Percentiles rank a stretch among this genome's conserved stretches.
Conservation (phyloP, 192 early-diverging fungal genomes). For the Umbelopsis vinacea region DNA sequence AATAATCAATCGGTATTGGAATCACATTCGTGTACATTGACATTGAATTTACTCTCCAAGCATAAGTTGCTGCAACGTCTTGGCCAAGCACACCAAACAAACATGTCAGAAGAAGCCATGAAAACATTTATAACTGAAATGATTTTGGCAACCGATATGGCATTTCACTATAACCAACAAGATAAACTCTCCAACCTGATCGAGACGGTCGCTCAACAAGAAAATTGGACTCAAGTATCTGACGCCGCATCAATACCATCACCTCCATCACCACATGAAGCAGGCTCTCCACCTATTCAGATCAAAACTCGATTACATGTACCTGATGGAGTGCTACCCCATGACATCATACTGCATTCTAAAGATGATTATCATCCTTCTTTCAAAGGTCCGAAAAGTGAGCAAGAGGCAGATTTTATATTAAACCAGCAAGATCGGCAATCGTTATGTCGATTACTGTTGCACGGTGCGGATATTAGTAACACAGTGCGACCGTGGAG, state of each 20-base stretch:
- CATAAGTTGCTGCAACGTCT: slow-evolving; percentile 71
- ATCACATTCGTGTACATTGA: slow-evolving; percentile 79
- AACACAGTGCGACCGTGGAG: slow-evolving; percentile 85
- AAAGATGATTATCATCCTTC: not conserved
- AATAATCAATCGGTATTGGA: slow-evolving; percentile 86
- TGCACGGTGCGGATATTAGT: slow-evolving; percentile 91
- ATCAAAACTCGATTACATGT: slow-evolving; percentile 23
- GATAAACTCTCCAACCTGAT: slow-evolving; percentile 54
- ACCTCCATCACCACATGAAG: not conserved
- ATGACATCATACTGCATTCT: slow-evolving; percentile 3
- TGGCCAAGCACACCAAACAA: slow-evolving; percentile 45
- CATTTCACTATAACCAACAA: slow-evolving; percentile 77
- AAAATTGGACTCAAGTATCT: not conserved
- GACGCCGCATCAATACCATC: slow-evolving; percentile 14
- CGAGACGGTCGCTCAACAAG: slow-evolving; percentile 37
- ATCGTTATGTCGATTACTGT: slow-evolving; percentile 64
- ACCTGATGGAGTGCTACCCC: not conserved
- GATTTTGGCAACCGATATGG: slow-evolving; percentile 87
- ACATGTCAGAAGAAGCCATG: slow-evolving; percentile 9
- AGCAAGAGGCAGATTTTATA: not conserved
- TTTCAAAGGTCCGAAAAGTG: not conserved
- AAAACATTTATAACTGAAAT: slow-evolving; percentile 11
- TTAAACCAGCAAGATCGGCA: slow-evolving; percentile 60
- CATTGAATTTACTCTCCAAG: slow-evolving; percentile 73
- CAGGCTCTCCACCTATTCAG: not conserved